Evolutionary conservation across 257 asterid genomes (phyloP).

Genomic region (Solanum tarapatanum): DNA sequence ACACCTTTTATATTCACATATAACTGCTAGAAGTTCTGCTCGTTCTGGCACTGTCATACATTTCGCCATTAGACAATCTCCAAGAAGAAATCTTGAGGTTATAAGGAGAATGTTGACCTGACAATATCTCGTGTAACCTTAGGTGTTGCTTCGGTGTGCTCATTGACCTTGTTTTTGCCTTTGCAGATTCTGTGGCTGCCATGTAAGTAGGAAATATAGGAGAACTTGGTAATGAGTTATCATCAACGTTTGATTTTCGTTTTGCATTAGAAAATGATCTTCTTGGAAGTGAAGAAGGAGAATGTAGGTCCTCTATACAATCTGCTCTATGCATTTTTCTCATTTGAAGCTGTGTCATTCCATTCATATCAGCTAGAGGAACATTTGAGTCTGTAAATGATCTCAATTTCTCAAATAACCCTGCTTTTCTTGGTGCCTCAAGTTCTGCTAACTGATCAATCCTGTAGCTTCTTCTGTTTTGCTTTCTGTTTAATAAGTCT

Average conservation of each 20-base stretch:
- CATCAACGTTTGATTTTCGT: conserved; percentile 37
- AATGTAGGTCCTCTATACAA: conserved; percentile 27
- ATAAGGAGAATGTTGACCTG: conserved; percentile 51
- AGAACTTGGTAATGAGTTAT: conserved; percentile 42
- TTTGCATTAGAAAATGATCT: conserved; percentile 51
- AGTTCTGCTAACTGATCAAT: conserved; percentile 24
- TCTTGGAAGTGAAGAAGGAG: conserved; percentile 53
- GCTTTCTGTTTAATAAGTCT: conserved; percentile 25
- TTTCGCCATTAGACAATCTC: conserved; percentile 34
- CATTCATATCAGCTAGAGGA: conserved; percentile 18
- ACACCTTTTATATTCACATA: conserved; percentile 8
- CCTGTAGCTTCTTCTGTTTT: conserved; percentile 28
- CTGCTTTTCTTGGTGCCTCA: conserved; percentile 16
- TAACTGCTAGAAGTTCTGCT: conserved; percentile 24
- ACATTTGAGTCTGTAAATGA: conserved; percentile 16
- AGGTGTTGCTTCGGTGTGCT: conserved; percentile 69
- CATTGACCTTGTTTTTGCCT: conserved; percentile 58
- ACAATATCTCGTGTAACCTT: conserved; percentile 34
- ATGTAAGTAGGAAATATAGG: conserved; percentile 63
- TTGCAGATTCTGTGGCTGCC: conserved; percentile 76
- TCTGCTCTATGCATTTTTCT: conserved; percentile 26
- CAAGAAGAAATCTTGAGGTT: conserved; percentile 39
- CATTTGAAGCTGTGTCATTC: conserved; percentile 23
- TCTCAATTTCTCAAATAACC: conserved; percentile 20
- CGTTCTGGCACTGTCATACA: conserved; percentile 17